Percentiles rank a stretch among this genome's conserved stretches.
Conservation (phyloP, 192 early-diverging fungal genomes). For the Entophlyctis luteolus region DNA sequence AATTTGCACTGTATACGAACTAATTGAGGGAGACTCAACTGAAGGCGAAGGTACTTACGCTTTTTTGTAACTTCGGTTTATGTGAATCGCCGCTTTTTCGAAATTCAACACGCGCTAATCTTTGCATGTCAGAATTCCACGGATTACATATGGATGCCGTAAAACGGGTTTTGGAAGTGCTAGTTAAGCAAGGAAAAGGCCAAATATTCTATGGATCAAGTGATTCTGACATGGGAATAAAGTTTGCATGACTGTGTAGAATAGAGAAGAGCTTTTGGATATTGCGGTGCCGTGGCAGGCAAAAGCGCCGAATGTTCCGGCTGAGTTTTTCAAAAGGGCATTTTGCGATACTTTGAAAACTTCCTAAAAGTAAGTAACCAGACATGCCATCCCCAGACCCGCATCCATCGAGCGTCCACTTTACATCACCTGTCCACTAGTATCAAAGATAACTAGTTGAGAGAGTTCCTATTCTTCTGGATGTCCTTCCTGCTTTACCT, state of each 20-base stretch:
- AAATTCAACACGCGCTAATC: background rate
- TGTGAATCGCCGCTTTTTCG: background rate
- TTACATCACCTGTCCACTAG: too few relatives aligned
- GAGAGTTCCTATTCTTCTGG: too few relatives aligned
- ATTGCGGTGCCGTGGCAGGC: too few relatives aligned
- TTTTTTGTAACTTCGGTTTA: background rate
- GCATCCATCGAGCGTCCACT: too few relatives aligned
- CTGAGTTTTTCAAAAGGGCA: too few relatives aligned
- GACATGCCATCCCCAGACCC: too few relatives aligned
- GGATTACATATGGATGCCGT: slow-evolving; percentile 67
- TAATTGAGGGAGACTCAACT: slow-evolving; percentile 78
- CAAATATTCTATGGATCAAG: slow-evolving; percentile 67
- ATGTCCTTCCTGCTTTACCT: too few relatives aligned
- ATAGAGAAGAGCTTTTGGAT: too few relatives aligned
- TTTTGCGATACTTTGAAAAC: too few relatives aligned
- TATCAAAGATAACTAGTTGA: too few relatives aligned
- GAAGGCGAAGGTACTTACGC: slow-evolving; percentile 61
- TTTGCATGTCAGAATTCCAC: slow-evolving; percentile 66
- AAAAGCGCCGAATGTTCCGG: too few relatives aligned
- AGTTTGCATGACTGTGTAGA: slow-evolving; percentile 66
- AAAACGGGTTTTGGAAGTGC: slow-evolving; percentile 70
- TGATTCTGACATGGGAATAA: slow-evolving; percentile 73
- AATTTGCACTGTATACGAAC: slow-evolving; percentile 85
- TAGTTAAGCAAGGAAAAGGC: slow-evolving; percentile 78
- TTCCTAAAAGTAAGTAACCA: too few relatives aligned